These are phyloP conservation scores for Sideroxylon spinosum DNA, from an alignment of 179 eudicot species.

Conservation along the genomic window DNA sequence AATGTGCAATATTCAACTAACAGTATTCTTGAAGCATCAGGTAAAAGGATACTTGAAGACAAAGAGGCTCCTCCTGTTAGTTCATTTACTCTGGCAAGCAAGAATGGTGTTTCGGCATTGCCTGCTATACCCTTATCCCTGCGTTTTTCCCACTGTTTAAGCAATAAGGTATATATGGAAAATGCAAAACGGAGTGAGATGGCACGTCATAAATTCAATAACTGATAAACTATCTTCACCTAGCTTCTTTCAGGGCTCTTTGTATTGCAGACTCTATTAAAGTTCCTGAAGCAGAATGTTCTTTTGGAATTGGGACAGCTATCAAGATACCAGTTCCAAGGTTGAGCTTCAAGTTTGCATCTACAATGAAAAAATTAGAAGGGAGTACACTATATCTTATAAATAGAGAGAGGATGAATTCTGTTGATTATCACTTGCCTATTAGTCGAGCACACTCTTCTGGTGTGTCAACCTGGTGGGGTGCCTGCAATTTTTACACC, in stretches of 20 bases:
- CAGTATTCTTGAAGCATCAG: background rate
- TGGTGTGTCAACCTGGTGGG: slow-evolving; percentile 66
- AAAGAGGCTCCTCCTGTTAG: slow-evolving; percentile 96
- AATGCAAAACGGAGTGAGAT: background rate
- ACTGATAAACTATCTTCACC: slow-evolving; percentile 32
- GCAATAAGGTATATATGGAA: background rate
- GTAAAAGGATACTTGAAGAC: slow-evolving; percentile 85
- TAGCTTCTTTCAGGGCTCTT: slow-evolving; percentile 74
- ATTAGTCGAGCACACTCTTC: slow-evolving; percentile 83
- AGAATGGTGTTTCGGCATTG: slow-evolving; percentile 93
- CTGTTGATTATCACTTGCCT: slow-evolving; percentile 35
- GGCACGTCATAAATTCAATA: background rate
- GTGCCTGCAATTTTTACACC: slow-evolving; percentile 42
- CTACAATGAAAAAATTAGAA: slow-evolving; percentile 33
- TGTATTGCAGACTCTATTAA: slow-evolving; percentile 82
- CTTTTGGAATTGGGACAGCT: slow-evolving; percentile 88
- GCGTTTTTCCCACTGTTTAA: slow-evolving; percentile 10
- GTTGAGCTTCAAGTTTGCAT: slow-evolving; percentile 56
- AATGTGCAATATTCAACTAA: background rate
- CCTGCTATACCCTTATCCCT: slow-evolving; percentile 86
- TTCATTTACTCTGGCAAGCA: slow-evolving; percentile 82
- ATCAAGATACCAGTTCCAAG: slow-evolving; percentile 76
- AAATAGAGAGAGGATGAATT: slow-evolving; percentile 9
- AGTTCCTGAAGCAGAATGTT: slow-evolving; percentile 81
- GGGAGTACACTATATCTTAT: background rate